These are phyloP conservation scores for Fusarium anthophilum DNA, from an alignment of 2,329 filamentous ascomycete species.

Conservation along the genomic window DNA sequence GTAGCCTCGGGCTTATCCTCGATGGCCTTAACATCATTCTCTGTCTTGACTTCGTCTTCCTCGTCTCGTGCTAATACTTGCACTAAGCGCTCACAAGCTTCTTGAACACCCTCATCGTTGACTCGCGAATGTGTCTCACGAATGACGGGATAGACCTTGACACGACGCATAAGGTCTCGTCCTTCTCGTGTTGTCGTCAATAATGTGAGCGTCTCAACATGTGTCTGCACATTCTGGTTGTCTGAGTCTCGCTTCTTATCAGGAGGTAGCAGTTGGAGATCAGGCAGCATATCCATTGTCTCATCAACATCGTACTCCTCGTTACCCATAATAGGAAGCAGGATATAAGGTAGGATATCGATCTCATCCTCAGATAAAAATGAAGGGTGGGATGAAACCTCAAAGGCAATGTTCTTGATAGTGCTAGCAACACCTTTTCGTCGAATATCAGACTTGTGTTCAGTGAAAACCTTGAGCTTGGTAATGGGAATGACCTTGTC, in stretches of 20 bases:
- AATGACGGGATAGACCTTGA: constrained; percentile 90
- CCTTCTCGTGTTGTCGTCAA: constrained; percentile 81
- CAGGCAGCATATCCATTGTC: constrained; percentile 84
- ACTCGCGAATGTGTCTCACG: constrained; percentile 84
- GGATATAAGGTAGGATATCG: constrained; percentile 86
- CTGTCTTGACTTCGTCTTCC: constrained; percentile 53
- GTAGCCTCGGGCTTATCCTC: constrained; percentile 51
- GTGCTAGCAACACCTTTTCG: constrained; percentile 95
- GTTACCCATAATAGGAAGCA: constrained; percentile 86
- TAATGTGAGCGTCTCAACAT: constrained; percentile 87
- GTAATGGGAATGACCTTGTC: constrained; percentile 87
- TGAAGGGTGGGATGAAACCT: constrained; percentile 74
- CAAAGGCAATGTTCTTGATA: constrained; percentile 94
- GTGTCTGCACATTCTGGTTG: constrained; percentile 79
- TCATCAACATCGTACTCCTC: constrained; percentile 93
- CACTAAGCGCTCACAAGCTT: constrained; percentile 88
- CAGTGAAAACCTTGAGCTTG: constrained; percentile 94
- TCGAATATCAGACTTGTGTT: constrained; percentile 83
- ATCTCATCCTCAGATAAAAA: constrained; percentile 78
- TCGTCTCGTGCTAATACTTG: constrained; percentile 89
- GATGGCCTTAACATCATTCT: constrained; percentile 46
- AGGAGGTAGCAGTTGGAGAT: constrained; percentile 87
- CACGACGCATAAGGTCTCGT: constrained; percentile 75
- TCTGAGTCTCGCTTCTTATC: constrained; percentile 90
- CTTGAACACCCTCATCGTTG: constrained; percentile 80